Conservation (phyloP, 345 rosid species). For the Eucalyptus lansdowneana region DNA sequence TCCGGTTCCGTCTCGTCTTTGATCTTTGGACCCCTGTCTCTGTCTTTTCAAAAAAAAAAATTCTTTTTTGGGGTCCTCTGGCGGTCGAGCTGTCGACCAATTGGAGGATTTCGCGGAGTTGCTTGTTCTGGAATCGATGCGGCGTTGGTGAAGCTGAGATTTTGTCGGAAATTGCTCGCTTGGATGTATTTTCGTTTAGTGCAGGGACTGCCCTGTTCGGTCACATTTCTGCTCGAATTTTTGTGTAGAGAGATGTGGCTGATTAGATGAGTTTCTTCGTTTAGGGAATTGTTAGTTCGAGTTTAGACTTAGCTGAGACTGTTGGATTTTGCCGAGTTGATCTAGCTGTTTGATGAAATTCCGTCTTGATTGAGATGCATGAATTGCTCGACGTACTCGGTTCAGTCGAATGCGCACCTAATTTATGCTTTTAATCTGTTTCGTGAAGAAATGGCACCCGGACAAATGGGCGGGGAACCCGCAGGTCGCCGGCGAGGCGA, state of each 20-base stretch:
- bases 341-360: neutral
- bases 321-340: neutral
- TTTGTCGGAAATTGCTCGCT: neutral
- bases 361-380: neutral
- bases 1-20: neutral
- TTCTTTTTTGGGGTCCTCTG: neutral
- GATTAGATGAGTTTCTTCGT: neutral
- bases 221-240: neutral
- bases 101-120: neutral
- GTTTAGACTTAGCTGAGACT: neutral
- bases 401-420: neutral
- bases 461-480: conserved; percentile 54
- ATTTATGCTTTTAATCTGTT: neutral
- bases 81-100: neutral
- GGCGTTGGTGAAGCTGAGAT: neutral
- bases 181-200: neutral
- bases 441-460: conserved; percentile 79
- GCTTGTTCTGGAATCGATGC: neutral
- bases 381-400: neutral
- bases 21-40: neutral
- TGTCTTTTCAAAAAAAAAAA: neutral
- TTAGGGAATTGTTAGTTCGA: neutral
- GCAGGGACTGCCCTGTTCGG: neutral
- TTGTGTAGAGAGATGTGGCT: neutral
- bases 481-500: conserved; percentile 56